Evolutionary conservation across 73 alveolate genomes (phyloP), one percentile per base, ranked within the genome.

Genomic region (Uronychia setigera): DNA sequence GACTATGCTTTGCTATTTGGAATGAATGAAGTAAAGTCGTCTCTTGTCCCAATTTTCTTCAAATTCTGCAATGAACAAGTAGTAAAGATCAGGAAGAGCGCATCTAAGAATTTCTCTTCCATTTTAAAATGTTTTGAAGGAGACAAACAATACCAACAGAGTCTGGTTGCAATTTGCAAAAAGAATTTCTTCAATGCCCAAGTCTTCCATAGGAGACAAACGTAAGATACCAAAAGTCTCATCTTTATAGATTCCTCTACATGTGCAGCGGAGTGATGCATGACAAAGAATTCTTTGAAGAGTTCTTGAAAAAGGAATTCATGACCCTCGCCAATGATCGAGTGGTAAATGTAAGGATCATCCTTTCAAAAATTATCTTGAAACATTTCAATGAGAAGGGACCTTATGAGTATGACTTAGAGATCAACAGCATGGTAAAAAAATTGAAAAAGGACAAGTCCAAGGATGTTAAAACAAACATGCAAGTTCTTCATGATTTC

Each of bases 251-350:
- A 30, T 88, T 81, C 79, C 60, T 89, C 32, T 76, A 75, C 81
- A 89, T 89, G 95, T 87, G 90, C 57, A 86, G 88, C 1, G 87
- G 87, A 32, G 89, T 85, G 26, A 89, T 89, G 95, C 78, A 33
- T 59, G 78, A 84, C 31, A 84, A 83, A 59, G 95, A 83, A 29
- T 58, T 89, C 29, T 89, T 89, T 58, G 91, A 83, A 59, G 30
- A 80, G 58, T 57, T 35, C 79, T 31, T 80, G 28, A 89, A 87
- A 67, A 74, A 88, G 60, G 94, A 88, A 25, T 60, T 88, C 81
- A 74, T 88, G 30, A 32, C 35, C 59, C 33, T 88, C 46, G 89
- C 87, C 25, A 84, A 84, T 28, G 95, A 89, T 57, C 74, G 78
- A 79, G 95, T 89, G 11, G 32, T 85, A 32, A 83, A 84, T 79